phyloP scores from a whole-genome alignment of 352 stramenopile species.

The Pythium aristosporum region DNA sequence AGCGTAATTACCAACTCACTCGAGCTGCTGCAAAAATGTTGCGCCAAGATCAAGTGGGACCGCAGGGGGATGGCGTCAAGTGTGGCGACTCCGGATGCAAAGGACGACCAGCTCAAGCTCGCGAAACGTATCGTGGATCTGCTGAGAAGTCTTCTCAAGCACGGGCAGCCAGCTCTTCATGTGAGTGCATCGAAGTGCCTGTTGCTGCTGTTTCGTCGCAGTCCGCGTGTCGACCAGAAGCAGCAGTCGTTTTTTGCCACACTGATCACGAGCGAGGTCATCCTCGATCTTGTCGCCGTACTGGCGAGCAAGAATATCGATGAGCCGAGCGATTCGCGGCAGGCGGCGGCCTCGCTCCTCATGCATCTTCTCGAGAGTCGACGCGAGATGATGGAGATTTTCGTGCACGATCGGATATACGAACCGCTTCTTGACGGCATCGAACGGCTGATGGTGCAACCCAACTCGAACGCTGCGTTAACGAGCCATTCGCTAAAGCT shows the following conservation, averaged over 20 bases:
- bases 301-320: constrained; percentile 43
- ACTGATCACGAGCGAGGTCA: constrained; percentile 47
- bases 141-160: constrained; percentile 45
- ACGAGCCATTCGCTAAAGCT: constrained; percentile 52
- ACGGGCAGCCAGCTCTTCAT: constrained; percentile 58
- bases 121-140: constrained; percentile 45
- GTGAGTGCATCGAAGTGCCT: constrained; percentile 74
- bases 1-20: constrained; percentile 66
- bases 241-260: constrained; percentile 28
- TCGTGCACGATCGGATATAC: constrained; percentile 65
- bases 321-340: constrained; percentile 70
- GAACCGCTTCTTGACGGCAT: constrained; percentile 54
- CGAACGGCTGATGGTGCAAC: neutral
- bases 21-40: constrained; percentile 73
- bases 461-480: constrained; percentile 35
- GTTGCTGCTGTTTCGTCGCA: constrained; percentile 53
- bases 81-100: neutral
- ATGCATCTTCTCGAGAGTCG: constrained; percentile 68
- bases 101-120: constrained; percentile 26
- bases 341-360: constrained; percentile 61
- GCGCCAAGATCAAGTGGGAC: constrained; percentile 62
- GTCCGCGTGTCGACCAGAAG: constrained; percentile 29
- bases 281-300: constrained; percentile 56
- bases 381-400: constrained; percentile 47
- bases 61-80: neutral